Evolutionary conservation across 2,329 filamentous ascomycete genomes (phyloP).

Genomic region (Ceratocystis cacaofunesta): DNA sequence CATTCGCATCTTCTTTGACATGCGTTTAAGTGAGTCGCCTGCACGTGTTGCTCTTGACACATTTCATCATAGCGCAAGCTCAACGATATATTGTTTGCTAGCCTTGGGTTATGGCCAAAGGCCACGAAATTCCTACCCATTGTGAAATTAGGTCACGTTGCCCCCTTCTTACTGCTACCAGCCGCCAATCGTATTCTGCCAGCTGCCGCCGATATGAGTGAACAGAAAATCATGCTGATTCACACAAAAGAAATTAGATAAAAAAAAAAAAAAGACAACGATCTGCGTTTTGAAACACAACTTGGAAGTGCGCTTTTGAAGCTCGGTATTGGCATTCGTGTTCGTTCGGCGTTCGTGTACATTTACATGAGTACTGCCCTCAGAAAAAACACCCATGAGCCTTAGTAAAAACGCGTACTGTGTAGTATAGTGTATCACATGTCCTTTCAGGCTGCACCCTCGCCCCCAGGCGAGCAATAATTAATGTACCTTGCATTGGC

Average conservation of each 20-base stretch:
- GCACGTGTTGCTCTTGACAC: constrained; percentile 1
- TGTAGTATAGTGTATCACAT: not conserved
- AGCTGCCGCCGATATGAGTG: not conserved
- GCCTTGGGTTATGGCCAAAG: too few species aligned
- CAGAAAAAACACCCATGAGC: not conserved
- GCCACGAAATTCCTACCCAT: too few species aligned
- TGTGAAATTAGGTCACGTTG: not conserved
- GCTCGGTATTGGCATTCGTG: not conserved
- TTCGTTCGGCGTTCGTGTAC: not conserved
- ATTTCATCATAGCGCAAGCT: not conserved
- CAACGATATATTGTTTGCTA: not conserved
- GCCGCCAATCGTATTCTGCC: not conserved
- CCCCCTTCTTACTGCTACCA: not conserved
- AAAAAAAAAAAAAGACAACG: not conserved
- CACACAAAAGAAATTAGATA: too few species aligned
- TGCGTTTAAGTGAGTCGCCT: not conserved
- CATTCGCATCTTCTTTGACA: not conserved
- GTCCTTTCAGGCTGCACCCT: not conserved
- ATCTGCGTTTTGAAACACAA: constrained; percentile 3
- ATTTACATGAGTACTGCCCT: not conserved
- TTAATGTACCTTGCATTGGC: too few species aligned
- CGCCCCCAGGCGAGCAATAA: too few species aligned
- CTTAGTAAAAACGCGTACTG: not conserved
- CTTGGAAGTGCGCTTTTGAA: not conserved
- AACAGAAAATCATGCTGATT: not conserved